phyloP scores from a whole-genome alignment of 768 basidiomycete genomes.

The Collybia sp. region DNA sequence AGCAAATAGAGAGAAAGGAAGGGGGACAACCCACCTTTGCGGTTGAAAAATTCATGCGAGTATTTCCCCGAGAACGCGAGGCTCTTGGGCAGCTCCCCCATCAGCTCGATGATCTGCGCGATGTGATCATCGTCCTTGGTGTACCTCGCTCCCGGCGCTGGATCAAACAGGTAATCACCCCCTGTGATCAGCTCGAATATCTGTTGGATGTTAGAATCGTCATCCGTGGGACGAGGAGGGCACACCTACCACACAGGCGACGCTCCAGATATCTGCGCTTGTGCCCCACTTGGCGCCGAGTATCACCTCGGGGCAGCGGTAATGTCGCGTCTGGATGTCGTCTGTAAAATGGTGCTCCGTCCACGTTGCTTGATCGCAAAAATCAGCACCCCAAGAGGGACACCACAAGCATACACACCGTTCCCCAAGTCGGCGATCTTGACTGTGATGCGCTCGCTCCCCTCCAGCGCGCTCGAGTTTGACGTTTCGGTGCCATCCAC shows the following conservation, averaged over 20 bases:
- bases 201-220: conserved; percentile 28
- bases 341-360: conserved; percentile 97
- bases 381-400: neutral
- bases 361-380: conserved; percentile 60
- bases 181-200: conserved; percentile 95
- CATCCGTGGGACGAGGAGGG: neutral
- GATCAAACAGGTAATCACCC: conserved; percentile 98
- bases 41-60: conserved; percentile 90
- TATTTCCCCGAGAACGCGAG: conserved; percentile 92
- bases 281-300: conserved; percentile 94
- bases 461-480: conserved; percentile 15
- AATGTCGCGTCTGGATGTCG: conserved; percentile 97
- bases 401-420: conserved; percentile 41
- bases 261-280: conserved; percentile 95
- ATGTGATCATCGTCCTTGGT: conserved; percentile 97
- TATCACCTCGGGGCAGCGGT: conserved; percentile 96
- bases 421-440: conserved; percentile 99
- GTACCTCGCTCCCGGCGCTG: conserved; percentile 90
- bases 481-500: conserved; percentile 20
- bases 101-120: conserved; percentile 94
- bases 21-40: conserved; percentile 62
- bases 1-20: neutral
- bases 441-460: conserved; percentile 78
- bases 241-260: conserved; percentile 81
- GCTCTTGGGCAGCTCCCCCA: conserved; percentile 83